Percentiles rank a stretch among this genome's conserved stretches.
Conservation (phyloP, 176 grass and related monocot species). For the Eremochloa ophiuroides region DNA sequence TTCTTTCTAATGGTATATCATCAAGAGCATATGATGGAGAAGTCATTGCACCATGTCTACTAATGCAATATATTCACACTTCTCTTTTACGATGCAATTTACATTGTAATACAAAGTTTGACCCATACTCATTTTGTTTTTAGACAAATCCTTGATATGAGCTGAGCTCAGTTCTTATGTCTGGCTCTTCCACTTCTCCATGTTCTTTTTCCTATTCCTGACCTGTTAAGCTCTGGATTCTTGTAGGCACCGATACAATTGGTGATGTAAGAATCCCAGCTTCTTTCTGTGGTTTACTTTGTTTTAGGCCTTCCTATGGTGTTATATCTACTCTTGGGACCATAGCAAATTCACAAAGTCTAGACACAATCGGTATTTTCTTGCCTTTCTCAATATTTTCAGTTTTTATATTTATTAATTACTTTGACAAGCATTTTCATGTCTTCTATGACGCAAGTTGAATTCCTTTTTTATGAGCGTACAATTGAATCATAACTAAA, state of each 20-base stretch:
- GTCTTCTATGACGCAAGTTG: slow-evolving; percentile 10
- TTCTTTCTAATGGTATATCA: neutral
- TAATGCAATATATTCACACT: neutral
- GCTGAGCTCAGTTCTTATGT: slow-evolving; percentile 7
- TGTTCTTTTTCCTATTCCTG: slow-evolving; percentile 12
- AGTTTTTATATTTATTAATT: slow-evolving; percentile 22
- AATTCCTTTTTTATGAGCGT: neutral
- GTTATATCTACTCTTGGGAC: slow-evolving; percentile 68
- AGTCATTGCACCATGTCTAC: neutral
- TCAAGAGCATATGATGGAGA: neutral
- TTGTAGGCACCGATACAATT: slow-evolving; percentile 77
- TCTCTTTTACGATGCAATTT: neutral
- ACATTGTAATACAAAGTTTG: neutral
- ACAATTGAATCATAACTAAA: neutral
- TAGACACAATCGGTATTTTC: slow-evolving; percentile 80
- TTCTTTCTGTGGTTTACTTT: slow-evolving; percentile 81
- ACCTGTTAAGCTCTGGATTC: slow-evolving; percentile 12
- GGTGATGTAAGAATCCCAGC: slow-evolving; percentile 88
- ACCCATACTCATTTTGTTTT: neutral
- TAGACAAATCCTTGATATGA: slow-evolving; percentile 12
- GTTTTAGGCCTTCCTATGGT: slow-evolving; percentile 92
- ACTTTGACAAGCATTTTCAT: neutral
- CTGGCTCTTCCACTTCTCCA: slow-evolving; percentile 14
- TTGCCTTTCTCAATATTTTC: slow-evolving; percentile 9
- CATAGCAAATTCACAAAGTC: slow-evolving; percentile 77